A percentile compares a stretch with the other conserved stretches of the same genome.
phyloP scores from a whole-genome alignment of 768 basidiomycete genomes.

The Boletus rex-veris region DNA sequence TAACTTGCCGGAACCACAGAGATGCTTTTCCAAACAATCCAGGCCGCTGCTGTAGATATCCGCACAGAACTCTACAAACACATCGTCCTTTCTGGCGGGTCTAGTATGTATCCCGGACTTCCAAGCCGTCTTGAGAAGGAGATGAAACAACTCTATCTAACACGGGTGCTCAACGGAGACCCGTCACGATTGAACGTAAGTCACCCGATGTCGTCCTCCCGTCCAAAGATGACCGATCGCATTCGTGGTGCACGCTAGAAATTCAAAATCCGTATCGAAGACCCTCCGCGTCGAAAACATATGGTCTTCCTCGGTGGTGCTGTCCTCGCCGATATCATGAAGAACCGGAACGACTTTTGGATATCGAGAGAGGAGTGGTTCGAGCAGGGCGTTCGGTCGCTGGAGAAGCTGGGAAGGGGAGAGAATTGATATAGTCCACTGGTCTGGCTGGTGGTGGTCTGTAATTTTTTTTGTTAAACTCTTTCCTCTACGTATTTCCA shows the following conservation, averaged over 20 bases:
- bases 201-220: slow-evolving; percentile 15
- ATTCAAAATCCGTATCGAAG: slow-evolving; percentile 99
- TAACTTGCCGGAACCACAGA: slow-evolving; percentile 42
- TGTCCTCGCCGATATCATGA: slow-evolving; percentile 99
- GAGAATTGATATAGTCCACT: slow-evolving; percentile 35
- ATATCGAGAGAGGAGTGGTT: slow-evolving; percentile 92
- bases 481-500: too few relatives aligned
- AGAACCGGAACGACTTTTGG: slow-evolving; percentile 92
- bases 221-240: not conserved
- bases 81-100: slow-evolving; percentile 95
- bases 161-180: slow-evolving; percentile 81
- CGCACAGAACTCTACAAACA: slow-evolving; percentile 95
- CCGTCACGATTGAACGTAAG: slow-evolving; percentile 81
- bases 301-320: slow-evolving; percentile 99
- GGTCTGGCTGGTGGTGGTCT: too few relatives aligned
- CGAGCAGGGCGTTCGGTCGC: slow-evolving; percentile 76
- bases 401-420: slow-evolving; percentile 84
- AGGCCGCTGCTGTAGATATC: slow-evolving; percentile 84
- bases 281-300: slow-evolving; percentile 96
- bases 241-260: slow-evolving; percentile 52
- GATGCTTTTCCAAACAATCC: slow-evolving; percentile 96
- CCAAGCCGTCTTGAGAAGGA: slow-evolving; percentile 97
- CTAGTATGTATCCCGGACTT: slow-evolving; percentile 98
- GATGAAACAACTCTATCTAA: slow-evolving; percentile 98
- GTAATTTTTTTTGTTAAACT: too few relatives aligned